Conservation (phyloP, 2,329 filamentous ascomycete species). For the Verticillium isaacii region DNA sequence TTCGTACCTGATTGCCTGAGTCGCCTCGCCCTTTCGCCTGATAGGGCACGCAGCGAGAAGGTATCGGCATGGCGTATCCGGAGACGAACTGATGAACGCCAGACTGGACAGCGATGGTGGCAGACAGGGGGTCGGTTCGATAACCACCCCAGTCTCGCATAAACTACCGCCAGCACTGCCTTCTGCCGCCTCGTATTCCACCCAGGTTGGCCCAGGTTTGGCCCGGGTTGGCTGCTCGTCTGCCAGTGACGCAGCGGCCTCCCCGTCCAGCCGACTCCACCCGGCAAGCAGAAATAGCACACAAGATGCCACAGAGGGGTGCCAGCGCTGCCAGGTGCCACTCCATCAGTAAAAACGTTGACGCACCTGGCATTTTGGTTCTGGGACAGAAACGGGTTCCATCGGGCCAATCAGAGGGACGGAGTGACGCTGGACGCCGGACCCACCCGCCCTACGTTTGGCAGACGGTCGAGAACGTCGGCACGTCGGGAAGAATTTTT, state of each 20-base stretch:
- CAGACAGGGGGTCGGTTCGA: not conserved
- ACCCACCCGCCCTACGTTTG: not conserved
- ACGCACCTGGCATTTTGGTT: not conserved
- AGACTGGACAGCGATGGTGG: not conserved
- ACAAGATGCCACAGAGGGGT: not conserved
- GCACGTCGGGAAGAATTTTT: not conserved
- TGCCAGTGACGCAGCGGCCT: not conserved
- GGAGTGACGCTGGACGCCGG: not conserved
- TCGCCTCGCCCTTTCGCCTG: not conserved
- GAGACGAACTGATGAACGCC: too few species aligned
- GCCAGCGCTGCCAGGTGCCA: not conserved
- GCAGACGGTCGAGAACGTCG: not conserved
- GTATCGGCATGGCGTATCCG: not conserved
- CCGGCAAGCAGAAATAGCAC: not conserved
- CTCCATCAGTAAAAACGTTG: not conserved
- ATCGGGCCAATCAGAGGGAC: not conserved
- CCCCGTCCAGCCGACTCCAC: not conserved
- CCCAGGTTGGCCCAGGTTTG: not conserved
- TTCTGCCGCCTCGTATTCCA: not conserved
- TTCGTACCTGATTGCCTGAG: not conserved
- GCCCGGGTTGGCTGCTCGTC: too few species aligned
- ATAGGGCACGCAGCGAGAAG: not conserved
- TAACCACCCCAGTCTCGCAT: not conserved
- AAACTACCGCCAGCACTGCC: not conserved
- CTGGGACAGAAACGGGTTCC: not conserved